Evolutionary conservation across 768 basidiomycete species (phyloP), one percentile per base, ranked within the genome.

Genomic region (Kwoniella bestiolae): DNA sequence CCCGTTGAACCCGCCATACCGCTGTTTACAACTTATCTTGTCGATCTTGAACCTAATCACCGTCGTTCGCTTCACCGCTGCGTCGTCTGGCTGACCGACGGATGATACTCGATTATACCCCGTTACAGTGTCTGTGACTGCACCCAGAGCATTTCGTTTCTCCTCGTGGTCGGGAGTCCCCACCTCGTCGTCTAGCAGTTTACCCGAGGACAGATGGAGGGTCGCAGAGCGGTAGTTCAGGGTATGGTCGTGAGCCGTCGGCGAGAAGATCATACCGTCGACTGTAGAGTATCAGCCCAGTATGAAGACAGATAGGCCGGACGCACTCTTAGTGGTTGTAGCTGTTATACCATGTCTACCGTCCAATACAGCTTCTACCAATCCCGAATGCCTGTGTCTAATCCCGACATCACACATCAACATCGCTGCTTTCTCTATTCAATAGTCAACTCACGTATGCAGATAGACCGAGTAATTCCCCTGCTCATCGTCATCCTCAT

Each of bases 241-340:
- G 3, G 67, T 60, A 51, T 68, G 67, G 32, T 68, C 67, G 23
- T 68, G 67, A 3, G 67, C 62, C 29, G 63, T 65, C n/a, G 67
- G 67, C 3, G 66, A 63, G 41, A 63, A 55, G 11, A 68, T 57
- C 41, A 68, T 44, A 14, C 66, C 66, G 32, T 68, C 66, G 61
- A 68, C 66, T 68, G 28, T 47, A 5, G 16, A 29, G 2, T 2
- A 50, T 23, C 25, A 44, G 45, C 38, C 8, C 4, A 14, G 21
- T 26, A n/a, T 44, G 29, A 58, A 35, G 28, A 23, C 5, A 21
- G 29, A 5, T 31, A 3, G 32, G 3, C 34, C n/a, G 21, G 38
- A 7, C 21, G 47, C 61, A 68, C 66, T 52, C 25, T 60, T 68
- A 8, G 61, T 63, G 16, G 66, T 63, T 4, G 66, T 63, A n/a